Percentiles rank a stretch among this genome's conserved stretches.
Evolutionary conservation across 2,329 filamentous ascomycete species (phyloP).

Genomic region (Aotearoamyces nothofagi): DNA sequence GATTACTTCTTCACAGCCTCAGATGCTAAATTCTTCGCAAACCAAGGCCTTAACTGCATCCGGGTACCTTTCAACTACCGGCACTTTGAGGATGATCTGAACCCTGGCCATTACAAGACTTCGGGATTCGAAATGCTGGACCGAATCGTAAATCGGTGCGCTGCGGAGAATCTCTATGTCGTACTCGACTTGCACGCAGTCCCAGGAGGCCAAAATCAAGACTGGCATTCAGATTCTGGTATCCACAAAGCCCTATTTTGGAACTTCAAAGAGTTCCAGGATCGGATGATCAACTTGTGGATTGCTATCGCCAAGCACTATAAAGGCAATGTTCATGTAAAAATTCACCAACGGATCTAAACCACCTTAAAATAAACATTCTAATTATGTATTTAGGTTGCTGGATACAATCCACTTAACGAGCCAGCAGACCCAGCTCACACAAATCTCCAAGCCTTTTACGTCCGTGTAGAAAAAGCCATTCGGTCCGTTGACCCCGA

Average conservation of each 20-base stretch:
- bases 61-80: conserved; percentile 46
- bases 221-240: conserved; percentile 29
- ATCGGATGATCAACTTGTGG: conserved; percentile 29
- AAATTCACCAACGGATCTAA: not conserved
- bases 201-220: conserved; percentile 30
- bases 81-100: conserved; percentile 36
- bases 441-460: conserved; percentile 23
- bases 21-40: conserved; percentile 42
- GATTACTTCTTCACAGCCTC: conserved; percentile 39
- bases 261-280: conserved; percentile 30
- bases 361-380: not conserved
- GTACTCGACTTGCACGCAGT: conserved; percentile 29
- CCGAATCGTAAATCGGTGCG: conserved; percentile 29
- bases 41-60: conserved; percentile 39
- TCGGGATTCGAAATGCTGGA: conserved; percentile 33
- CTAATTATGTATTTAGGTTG: conserved; percentile 16
- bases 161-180: conserved; percentile 25
- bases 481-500: conserved; percentile 27
- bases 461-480: conserved; percentile 23
- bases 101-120: conserved; percentile 30
- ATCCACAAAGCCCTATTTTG: conserved; percentile 27
- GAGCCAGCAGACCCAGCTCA: conserved; percentile 21
- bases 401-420: conserved; percentile 19
- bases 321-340: conserved; percentile 22
- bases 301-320: conserved; percentile 26